These are phyloP conservation scores for Neospora caninum DNA, from an alignment of 169 alveolate genomes.

Conservation along the genomic window DNA sequence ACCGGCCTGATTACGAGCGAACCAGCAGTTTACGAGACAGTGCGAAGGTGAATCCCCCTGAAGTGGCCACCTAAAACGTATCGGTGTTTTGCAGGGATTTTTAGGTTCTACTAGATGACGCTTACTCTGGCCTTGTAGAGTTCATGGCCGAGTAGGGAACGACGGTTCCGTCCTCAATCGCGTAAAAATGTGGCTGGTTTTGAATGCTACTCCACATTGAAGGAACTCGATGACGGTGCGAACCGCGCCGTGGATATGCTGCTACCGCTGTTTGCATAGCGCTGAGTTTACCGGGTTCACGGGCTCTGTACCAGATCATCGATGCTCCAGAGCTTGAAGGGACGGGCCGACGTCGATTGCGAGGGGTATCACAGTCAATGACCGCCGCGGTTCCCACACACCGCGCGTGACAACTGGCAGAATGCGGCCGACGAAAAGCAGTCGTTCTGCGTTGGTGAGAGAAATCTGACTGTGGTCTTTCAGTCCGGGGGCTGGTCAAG, in stretches of 20 bases:
- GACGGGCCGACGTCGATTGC: not conserved
- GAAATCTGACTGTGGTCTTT: not conserved
- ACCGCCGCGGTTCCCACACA: not conserved
- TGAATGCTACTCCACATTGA: not conserved
- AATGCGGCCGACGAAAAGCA: not conserved
- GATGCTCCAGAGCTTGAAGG: not conserved
- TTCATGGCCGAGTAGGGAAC: not conserved
- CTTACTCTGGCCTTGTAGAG: not conserved
- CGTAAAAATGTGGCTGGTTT: not conserved
- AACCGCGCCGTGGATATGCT: not conserved
- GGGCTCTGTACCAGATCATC: not conserved
- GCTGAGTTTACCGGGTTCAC: not conserved
- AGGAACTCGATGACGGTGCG: not conserved
- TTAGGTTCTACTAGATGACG: not conserved
- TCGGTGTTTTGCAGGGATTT: too few species aligned
- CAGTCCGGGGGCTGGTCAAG: conserved; percentile 19
- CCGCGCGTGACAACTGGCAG: not conserved
- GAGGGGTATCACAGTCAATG: not conserved
- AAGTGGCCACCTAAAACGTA: too few species aligned
- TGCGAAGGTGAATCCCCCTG: too few species aligned
- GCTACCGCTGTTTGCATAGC: conserved; percentile 14
- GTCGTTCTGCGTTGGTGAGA: not conserved
- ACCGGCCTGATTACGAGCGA: too few species aligned
- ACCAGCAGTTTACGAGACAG: too few species aligned
- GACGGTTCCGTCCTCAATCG: conserved; percentile 11